phyloP scores from a whole-genome alignment of 345 rosid species.

The Excoecaria cochinchinensis region DNA sequence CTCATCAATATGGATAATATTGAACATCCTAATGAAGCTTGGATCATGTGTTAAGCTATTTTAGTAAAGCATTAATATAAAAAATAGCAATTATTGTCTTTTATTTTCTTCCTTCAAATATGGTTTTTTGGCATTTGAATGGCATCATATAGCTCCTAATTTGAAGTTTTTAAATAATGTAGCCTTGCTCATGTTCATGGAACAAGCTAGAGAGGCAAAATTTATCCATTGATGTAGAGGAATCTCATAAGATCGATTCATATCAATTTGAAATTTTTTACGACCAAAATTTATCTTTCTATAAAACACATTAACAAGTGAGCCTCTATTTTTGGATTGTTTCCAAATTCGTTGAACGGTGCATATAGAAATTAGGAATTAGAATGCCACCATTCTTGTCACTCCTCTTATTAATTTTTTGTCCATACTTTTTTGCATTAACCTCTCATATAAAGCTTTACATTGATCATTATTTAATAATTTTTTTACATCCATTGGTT shows the following conservation, averaged over 20 bases:
- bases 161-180: neutral
- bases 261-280: neutral
- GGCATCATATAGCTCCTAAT: neutral
- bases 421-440: too few species aligned
- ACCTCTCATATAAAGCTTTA: too few species aligned
- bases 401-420: too few species aligned
- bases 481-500: too few species aligned
- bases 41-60: neutral
- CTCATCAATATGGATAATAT: conserved; percentile 6
- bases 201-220: neutral
- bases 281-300: neutral
- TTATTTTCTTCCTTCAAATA: neutral
- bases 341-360: neutral
- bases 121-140: neutral
- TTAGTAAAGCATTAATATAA: neutral
- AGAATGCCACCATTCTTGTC: neutral
- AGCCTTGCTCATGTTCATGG: neutral
- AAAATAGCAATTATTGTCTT: neutral
- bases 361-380: neutral
- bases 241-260: neutral
- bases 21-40: neutral
- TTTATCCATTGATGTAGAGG: neutral
- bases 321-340: neutral
- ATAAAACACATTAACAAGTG: neutral
- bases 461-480: too few species aligned